Evolutionary conservation across 2,329 filamentous ascomycete species (phyloP).

Genomic region (Scytalidium lignicola): DNA sequence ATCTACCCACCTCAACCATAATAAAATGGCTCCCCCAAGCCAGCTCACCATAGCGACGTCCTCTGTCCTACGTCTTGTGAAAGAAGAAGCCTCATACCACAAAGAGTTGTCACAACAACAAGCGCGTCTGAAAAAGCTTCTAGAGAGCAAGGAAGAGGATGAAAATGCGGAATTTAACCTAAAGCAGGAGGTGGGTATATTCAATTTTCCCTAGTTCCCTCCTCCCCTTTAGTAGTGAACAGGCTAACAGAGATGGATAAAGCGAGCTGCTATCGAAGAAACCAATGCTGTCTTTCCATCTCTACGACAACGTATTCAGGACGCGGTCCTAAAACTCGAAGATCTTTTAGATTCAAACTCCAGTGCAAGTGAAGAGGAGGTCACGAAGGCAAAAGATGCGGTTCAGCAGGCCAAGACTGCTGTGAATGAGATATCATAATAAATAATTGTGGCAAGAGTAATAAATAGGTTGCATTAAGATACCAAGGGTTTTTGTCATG

Average conservation of each 20-base stretch:
- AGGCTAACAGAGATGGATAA: slow-evolving; percentile 5
- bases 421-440: slow-evolving; percentile 36
- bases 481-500: not conserved
- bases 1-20: not conserved
- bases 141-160: slow-evolving; percentile 49
- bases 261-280: slow-evolving; percentile 64
- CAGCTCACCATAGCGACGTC: slow-evolving; percentile 74
- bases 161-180: slow-evolving; percentile 74
- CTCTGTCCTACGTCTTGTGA: slow-evolving; percentile 76
- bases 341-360: slow-evolving; percentile 64
- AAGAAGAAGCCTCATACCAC: slow-evolving; percentile 88
- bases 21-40: slow-evolving; percentile 67
- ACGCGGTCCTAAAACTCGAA: slow-evolving; percentile 69
- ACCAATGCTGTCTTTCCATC: slow-evolving; percentile 77
- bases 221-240: not conserved
- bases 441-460: too few species aligned
- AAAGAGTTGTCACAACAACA: slow-evolving; percentile 76
- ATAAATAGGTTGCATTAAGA: too few species aligned
- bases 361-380: slow-evolving; percentile 41
- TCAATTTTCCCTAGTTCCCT: not conserved
- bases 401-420: slow-evolving; percentile 44
- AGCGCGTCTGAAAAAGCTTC: slow-evolving; percentile 58
- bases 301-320: slow-evolving; percentile 64
- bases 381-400: slow-evolving; percentile 46
- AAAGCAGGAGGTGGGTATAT: slow-evolving; percentile 72